Evolutionary conservation across 2,329 filamentous ascomycete species (phyloP).

Genomic region (Neopestalotiopsis sp.): DNA sequence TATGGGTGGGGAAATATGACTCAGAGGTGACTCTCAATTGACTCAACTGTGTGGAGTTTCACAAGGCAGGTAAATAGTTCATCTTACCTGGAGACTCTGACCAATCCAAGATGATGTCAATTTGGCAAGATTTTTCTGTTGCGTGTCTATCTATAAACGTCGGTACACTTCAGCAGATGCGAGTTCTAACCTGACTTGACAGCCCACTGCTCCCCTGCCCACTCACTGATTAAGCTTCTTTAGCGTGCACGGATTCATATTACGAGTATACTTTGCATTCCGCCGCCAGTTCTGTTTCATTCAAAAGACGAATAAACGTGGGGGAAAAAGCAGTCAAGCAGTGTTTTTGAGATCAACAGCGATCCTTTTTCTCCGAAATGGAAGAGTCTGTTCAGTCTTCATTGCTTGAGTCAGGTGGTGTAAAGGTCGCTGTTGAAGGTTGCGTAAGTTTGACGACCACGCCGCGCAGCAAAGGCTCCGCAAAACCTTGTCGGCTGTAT

Average conservation of each 20-base stretch:
- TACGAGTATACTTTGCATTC: not conserved
- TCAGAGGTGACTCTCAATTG: not conserved
- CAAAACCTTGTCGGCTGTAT: not conserved
- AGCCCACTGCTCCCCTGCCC: not conserved
- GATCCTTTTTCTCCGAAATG: not conserved
- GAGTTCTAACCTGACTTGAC: not conserved
- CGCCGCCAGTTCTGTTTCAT: not conserved
- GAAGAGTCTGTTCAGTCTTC: not conserved
- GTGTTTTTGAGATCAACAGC: not conserved
- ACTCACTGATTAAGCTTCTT: too few relatives aligned
- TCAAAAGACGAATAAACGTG: not conserved
- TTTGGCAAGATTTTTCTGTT: not conserved
- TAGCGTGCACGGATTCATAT: not conserved
- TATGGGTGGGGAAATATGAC: not conserved
- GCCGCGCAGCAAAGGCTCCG: not conserved
- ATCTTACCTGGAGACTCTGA: not conserved
- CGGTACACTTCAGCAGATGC: not conserved
- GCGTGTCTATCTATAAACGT: not conserved
- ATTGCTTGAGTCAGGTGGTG: conserved; percentile 39
- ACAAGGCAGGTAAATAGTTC: not conserved
- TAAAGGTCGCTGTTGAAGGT: conserved; percentile 85
- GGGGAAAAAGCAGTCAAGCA: not conserved
- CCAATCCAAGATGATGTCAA: not conserved
- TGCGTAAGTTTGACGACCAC: conserved; percentile 67
- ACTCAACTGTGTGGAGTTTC: not conserved